Percentiles rank a stretch among this genome's conserved stretches.
Conservation (phyloP, 129 eudicot genomes). For the Tagetes erecta region DNA sequence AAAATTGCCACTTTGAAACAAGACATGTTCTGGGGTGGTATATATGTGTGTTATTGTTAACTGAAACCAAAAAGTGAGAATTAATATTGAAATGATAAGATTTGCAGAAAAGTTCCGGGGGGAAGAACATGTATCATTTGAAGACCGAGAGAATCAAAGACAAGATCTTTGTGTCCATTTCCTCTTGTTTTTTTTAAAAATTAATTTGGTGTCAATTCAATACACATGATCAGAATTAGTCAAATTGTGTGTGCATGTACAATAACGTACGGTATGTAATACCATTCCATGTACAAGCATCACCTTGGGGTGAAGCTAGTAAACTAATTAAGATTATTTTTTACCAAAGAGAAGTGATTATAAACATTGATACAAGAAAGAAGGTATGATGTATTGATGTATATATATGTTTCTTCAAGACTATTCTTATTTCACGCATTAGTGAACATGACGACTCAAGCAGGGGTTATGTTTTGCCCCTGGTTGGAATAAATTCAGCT, state of each 20-base stretch:
- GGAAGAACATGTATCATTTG: slow-evolving; percentile 31
- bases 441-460: too few species aligned
- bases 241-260: neutral
- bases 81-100: slow-evolving; percentile 40
- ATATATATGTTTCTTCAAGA: too few species aligned
- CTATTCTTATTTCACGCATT: too few species aligned
- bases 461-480: too few species aligned
- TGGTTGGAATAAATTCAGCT: too few species aligned
- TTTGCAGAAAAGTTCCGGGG: slow-evolving; percentile 41
- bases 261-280: slow-evolving; percentile 20
- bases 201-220: slow-evolving; percentile 24
- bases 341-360: too few species aligned
- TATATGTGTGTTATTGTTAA: slow-evolving; percentile 20
- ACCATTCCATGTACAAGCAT: slow-evolving; percentile 8
- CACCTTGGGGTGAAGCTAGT: too few species aligned
- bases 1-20: slow-evolving; percentile 35
- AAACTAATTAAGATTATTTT: too few species aligned
- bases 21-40: slow-evolving; percentile 39
- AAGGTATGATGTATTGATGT: too few species aligned
- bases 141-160: slow-evolving; percentile 16
- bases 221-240: neutral
- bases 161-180: slow-evolving; percentile 39
- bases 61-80: slow-evolving; percentile 50
- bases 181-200: slow-evolving; percentile 22
- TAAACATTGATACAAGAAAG: too few species aligned